phyloP scores from a whole-genome alignment of 2,329 filamentous ascomycete species.

The Scedosporium minutisporum region DNA sequence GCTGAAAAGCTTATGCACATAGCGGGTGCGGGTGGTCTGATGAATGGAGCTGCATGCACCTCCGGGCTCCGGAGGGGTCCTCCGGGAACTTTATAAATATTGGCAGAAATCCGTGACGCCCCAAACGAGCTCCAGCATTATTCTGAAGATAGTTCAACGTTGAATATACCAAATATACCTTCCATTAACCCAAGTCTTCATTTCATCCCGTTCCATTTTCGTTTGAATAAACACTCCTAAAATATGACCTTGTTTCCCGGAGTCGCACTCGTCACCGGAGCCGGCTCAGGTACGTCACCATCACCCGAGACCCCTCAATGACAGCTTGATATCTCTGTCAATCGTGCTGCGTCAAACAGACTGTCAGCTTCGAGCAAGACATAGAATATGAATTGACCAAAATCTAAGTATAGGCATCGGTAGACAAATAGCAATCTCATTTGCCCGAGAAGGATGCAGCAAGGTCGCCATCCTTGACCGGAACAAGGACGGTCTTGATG shows the following conservation, averaged over 20 bases:
- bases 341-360: too few species aligned
- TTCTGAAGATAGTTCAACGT: too few species aligned
- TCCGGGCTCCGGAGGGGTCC: not conserved
- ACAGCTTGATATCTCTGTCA: not conserved
- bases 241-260: conserved; percentile 18
- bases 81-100: not conserved
- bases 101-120: not conserved
- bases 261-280: conserved; percentile 22
- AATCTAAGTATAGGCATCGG: conserved; percentile 27
- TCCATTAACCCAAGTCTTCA: not conserved
- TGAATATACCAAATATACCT: not conserved
- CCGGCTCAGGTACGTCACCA: conserved; percentile 18
- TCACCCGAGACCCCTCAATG: not conserved
- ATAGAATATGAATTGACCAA: not conserved
- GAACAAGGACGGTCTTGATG: conserved; percentile 19
- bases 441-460: conserved; percentile 32
- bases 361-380: not conserved
- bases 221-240: not conserved
- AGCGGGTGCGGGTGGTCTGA: not conserved
- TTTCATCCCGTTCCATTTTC: not conserved
- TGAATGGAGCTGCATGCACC: not conserved
- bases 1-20: not conserved
- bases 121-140: too few species aligned
- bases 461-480: conserved; percentile 31
- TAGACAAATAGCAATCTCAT: conserved; percentile 30